phyloP scores from a whole-genome alignment of 352 stramenopile genomes.

The Phytophthora kernoviae region DNA sequence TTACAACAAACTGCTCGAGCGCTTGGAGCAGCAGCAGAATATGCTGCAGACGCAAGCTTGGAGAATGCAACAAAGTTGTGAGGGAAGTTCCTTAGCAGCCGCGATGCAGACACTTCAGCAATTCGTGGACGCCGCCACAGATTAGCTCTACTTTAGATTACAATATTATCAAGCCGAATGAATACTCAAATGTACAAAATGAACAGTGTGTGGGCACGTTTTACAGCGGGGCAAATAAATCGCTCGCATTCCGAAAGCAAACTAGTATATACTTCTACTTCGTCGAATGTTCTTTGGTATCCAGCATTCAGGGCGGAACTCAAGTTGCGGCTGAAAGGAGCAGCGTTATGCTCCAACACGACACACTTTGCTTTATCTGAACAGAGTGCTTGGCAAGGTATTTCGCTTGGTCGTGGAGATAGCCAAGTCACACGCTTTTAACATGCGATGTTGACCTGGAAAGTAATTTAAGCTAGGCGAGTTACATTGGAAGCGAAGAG shows the following conservation, averaged over 20 bases:
- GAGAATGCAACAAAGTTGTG: slow-evolving; percentile 32
- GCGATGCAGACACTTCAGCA: slow-evolving; percentile 32
- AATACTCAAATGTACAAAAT: slow-evolving; percentile 2
- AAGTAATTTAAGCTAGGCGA: too few species aligned
- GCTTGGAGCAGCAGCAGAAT: slow-evolving; percentile 32
- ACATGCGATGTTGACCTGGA: too few species aligned
- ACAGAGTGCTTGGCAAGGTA: too few species aligned
- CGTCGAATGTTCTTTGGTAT: too few species aligned
- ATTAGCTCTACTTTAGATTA: slow-evolving; percentile 27
- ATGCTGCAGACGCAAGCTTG: slow-evolving; percentile 17
- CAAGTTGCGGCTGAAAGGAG: too few species aligned
- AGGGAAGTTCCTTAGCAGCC: slow-evolving; percentile 25
- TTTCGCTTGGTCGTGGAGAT: too few species aligned
- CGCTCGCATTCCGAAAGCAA: background rate
- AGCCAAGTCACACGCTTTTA: too few species aligned
- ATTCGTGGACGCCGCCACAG: slow-evolving; percentile 28
- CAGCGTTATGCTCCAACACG: too few species aligned
- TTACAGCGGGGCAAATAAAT: background rate
- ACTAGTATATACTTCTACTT: too few species aligned
- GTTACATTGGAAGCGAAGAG: too few species aligned
- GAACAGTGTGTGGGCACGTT: background rate
- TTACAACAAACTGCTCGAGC: slow-evolving; percentile 42
- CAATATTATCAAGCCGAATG: slow-evolving; percentile 9
- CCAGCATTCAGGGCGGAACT: too few species aligned
- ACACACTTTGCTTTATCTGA: too few species aligned